These are phyloP conservation scores for Daldinia childiae DNA, from an alignment of 495 filamentous ascomycete genomes.

Conservation along the genomic window DNA sequence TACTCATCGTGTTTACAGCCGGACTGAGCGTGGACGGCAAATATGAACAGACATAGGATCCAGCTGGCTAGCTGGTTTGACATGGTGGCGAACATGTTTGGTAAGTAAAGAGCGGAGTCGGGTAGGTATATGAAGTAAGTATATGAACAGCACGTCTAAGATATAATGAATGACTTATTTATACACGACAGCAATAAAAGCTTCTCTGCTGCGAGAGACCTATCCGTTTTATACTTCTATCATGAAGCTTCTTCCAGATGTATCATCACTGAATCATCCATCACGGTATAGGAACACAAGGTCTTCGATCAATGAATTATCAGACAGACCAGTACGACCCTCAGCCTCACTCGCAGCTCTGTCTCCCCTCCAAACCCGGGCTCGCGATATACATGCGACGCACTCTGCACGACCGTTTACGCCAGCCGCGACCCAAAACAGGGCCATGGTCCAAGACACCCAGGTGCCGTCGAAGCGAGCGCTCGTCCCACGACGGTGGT, in stretches of 20 bases:
- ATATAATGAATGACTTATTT: constrained; percentile 13
- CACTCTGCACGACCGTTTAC: constrained; percentile 44
- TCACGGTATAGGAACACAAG: not conserved
- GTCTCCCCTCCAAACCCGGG: constrained; percentile 4
- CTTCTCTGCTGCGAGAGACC: not conserved
- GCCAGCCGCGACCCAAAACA: constrained; percentile 10
- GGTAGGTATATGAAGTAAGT: constrained; percentile 7
- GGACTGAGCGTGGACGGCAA: constrained; percentile 28
- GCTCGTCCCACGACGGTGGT: constrained; percentile 4
- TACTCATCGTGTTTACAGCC: constrained; percentile 40
- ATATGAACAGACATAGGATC: constrained; percentile 34
- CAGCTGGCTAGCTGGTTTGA: constrained; percentile 31
- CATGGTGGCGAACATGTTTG: constrained; percentile 22
- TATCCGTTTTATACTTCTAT: not conserved
- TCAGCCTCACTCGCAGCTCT: constrained; percentile 28
- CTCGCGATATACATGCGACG: constrained; percentile 23
- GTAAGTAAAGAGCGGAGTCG: constrained; percentile 13
- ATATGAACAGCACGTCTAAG: constrained; percentile 1
- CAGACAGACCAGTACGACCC: constrained; percentile 1
- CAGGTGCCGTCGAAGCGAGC: not conserved
- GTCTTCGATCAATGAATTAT: constrained; percentile 7
- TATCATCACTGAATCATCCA: not conserved
- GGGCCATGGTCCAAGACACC: constrained; percentile 7
- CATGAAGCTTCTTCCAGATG: not conserved
- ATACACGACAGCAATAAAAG: not conserved